Base-by-base conservation (phyloP, 331 rosid genomes). In the Stylosanthes scabra region DNA sequence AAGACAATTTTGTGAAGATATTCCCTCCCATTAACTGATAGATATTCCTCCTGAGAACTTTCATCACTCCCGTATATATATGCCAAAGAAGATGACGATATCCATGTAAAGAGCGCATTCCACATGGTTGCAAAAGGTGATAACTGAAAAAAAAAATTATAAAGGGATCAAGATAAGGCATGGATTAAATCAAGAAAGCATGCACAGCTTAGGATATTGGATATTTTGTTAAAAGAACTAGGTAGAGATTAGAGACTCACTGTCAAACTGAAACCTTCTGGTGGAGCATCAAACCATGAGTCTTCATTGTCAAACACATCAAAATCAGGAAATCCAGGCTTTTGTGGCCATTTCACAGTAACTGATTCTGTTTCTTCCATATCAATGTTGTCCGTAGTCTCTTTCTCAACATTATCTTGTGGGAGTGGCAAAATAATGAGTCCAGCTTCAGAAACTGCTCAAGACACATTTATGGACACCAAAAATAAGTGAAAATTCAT, bases 41-140 rank as follows among this genome's bases (percentile, higher is more conserved):
- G 80, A 77, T 87, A 95, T 40, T 91, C 96, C 78, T 90, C 97
- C 59, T 90, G 97, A 74, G 52, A 80, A 71, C 83, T 91, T 49
- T 90, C 99, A 60, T 88, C 97, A 84, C 88, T 90, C 68, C 97
- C 99, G 71, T 90, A 91, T 81, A 91, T 82, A 70, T 85, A 84
- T 27, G 96, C 96, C 85, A 95, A 78, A 31, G 97, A 90, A 29
- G 97, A 95, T 6, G 97, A 90, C 11, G 93, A 76, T 62, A 80
- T 81, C 97, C 99, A 95, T 6, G 85, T 66, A 83, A 95, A 91
- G 80, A 95, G 80, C 40, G 97, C 80, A 86, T 85, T 84, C 97
- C 93, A 88, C 88, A 91, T 84, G 42, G 91, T 87, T 68, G 97
- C 93, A 82, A 91, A 91, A 84, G 93, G 83, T 14, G 97, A 90